These are phyloP conservation scores for Halenospora varia DNA, from an alignment of 495 filamentous ascomycete genomes.

Conservation along the genomic window DNA sequence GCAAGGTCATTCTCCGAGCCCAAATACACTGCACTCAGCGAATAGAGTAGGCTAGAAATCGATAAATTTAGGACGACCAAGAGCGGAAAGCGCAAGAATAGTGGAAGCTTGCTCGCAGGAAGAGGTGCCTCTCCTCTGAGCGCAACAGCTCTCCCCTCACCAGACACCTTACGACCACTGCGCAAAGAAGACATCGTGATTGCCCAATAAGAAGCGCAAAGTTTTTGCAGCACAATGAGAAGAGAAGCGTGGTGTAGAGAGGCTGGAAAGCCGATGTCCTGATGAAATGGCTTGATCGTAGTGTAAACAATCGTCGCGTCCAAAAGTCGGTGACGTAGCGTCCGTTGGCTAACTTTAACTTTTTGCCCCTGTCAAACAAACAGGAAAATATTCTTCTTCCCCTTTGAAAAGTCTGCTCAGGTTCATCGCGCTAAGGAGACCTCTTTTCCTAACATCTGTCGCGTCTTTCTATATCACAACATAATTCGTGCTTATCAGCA, in stretches of 20 bases:
- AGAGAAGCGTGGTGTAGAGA: background rate
- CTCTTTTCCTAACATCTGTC: background rate
- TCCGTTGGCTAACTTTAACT: background rate
- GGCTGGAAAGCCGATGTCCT: no score
- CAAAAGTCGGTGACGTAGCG: background rate
- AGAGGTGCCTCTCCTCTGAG: constrained; percentile 11
- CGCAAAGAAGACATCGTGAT: background rate
- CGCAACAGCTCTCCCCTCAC: constrained; percentile 3
- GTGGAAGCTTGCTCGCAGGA: constrained; percentile 43
- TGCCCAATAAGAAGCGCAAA: background rate
- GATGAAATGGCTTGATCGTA: no score
- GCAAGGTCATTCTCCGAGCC: constrained; percentile 52
- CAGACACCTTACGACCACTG: background rate
- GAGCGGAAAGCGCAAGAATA: constrained; percentile 54
- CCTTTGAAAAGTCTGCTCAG: background rate
- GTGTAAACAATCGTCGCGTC: background rate
- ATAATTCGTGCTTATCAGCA: background rate
- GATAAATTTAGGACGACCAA: constrained; percentile 59
- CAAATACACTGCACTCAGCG: constrained; percentile 44
- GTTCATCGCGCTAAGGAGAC: background rate
- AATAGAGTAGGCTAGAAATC: constrained; percentile 53
- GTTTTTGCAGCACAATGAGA: background rate
- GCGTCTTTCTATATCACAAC: background rate
- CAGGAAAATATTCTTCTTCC: background rate
- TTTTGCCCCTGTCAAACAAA: background rate